These are phyloP conservation scores for Hypoxylon lienhwacheense DNA, from an alignment of 495 filamentous ascomycete genomes.

Conservation along the genomic window DNA sequence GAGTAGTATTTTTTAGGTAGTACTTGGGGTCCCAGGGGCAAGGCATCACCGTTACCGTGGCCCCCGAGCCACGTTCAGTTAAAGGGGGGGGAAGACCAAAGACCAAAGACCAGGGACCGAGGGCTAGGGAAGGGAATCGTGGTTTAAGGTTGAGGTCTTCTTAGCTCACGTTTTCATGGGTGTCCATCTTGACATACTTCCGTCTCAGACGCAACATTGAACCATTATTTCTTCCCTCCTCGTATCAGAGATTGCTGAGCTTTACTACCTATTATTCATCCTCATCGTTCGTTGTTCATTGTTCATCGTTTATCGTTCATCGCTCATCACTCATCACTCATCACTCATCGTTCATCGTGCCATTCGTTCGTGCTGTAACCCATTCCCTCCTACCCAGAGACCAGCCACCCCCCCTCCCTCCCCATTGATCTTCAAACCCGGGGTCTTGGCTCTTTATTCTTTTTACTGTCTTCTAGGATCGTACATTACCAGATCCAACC, in stretches of 20 bases:
- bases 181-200: conserved; percentile 34
- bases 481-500: conserved; percentile 41
- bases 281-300: conserved; percentile 23
- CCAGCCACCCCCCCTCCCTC: conserved; percentile 11
- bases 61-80: conserved; percentile 30
- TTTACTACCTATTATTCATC: conserved; percentile 16
- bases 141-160: conserved; percentile 15
- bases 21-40: not conserved
- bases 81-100: conserved; percentile 7
- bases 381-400: conserved; percentile 20
- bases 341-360: conserved; percentile 23
- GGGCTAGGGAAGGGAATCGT: too few relatives aligned
- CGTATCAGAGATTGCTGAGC: conserved; percentile 19
- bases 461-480: conserved; percentile 33
- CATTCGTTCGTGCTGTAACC: conserved; percentile 32
- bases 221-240: conserved; percentile 23
- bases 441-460: conserved; percentile 37
- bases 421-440: too few relatives aligned
- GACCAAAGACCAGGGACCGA: too few relatives aligned
- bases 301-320: too few relatives aligned
- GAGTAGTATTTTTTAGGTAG: conserved; percentile 25
- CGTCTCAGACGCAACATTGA: conserved; percentile 16
- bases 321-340: conserved; percentile 9
- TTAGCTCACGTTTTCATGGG: conserved; percentile 18
- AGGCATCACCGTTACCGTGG: conserved; percentile 25